These are phyloP conservation scores for Eimeria praecox DNA, from an alignment of 169 alveolate species.

Conservation along the genomic window DNA sequence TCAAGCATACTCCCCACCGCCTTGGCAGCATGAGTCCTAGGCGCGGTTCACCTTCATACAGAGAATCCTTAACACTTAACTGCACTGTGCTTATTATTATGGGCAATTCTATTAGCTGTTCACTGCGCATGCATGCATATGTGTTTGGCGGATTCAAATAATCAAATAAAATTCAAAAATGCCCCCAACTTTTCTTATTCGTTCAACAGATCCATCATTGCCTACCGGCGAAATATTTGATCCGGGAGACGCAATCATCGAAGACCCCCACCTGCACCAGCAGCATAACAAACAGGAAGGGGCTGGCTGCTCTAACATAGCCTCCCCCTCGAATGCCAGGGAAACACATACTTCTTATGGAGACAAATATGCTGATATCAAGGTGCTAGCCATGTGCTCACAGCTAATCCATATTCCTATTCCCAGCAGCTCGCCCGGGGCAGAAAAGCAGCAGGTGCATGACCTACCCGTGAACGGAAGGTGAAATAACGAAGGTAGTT, in stretches of 20 bases:
- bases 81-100: background rate
- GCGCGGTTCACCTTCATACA: background rate
- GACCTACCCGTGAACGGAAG: constrained; percentile 55
- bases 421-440: background rate
- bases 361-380: background rate
- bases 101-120: background rate
- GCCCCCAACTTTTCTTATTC: background rate
- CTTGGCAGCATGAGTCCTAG: background rate
- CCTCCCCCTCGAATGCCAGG: too few species aligned
- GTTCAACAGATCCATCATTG: background rate
- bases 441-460: background rate
- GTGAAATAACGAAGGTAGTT: constrained; percentile 41
- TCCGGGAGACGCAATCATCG: constrained; percentile 45
- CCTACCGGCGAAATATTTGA: constrained; percentile 59
- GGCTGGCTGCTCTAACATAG: too few species aligned
- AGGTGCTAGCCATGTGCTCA: background rate
- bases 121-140: background rate
- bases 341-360: too few species aligned
- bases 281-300: background rate
- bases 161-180: background rate
- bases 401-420: background rate
- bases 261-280: constrained; percentile 39
- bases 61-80: background rate
- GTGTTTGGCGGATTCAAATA: background rate
- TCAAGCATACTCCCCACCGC: background rate